phyloP scores from a whole-genome alignment of 176 grass and related monocot species.

The Musa acuminata region DNA sequence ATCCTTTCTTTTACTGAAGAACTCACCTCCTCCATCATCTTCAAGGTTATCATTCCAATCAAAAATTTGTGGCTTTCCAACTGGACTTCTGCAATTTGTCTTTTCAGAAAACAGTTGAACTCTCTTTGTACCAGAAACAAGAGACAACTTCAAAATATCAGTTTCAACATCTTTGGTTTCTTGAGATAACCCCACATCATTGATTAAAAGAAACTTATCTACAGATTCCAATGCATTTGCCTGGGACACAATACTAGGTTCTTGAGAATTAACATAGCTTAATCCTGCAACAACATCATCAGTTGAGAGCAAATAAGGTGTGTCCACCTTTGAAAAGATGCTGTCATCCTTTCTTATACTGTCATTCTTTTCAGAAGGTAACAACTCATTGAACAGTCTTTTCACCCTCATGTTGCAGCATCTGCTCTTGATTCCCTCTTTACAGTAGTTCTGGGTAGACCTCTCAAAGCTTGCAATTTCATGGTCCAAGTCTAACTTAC shows the following conservation, averaged over 20 bases:
- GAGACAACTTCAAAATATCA: slow-evolving; percentile 24
- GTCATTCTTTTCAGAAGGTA: slow-evolving; percentile 4
- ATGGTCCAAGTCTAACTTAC: neutral
- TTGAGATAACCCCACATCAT: slow-evolving; percentile 36
- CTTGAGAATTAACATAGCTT: slow-evolving; percentile 52
- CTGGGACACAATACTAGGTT: slow-evolving; percentile 48
- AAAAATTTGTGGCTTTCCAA: slow-evolving; percentile 44
- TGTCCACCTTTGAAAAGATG: neutral
- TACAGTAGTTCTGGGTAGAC: neutral
- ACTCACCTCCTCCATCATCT: slow-evolving; percentile 18
- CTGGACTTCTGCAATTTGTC: slow-evolving; percentile 9
- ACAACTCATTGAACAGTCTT: slow-evolving; percentile 19
- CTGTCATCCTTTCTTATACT: neutral
- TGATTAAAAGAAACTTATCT: slow-evolving; percentile 38
- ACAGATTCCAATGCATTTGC: slow-evolving; percentile 46
- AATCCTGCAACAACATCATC: slow-evolving; percentile 23
- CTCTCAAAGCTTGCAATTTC: neutral
- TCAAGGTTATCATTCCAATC: slow-evolving; percentile 47
- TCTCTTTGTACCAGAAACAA: slow-evolving; percentile 40
- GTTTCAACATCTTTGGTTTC: slow-evolving; percentile 11
- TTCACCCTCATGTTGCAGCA: slow-evolving; percentile 6
- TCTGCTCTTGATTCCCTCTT: slow-evolving; percentile 9
- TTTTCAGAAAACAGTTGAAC: slow-evolving; percentile 40
- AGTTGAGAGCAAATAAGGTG: neutral
- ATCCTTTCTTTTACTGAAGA: slow-evolving; percentile 23